Percentiles rank a stretch among this genome's conserved stretches.
These are phyloP conservation scores for Auricularia sp. DNA, from an alignment of 768 basidiomycete genomes.

Conservation along the genomic window DNA sequence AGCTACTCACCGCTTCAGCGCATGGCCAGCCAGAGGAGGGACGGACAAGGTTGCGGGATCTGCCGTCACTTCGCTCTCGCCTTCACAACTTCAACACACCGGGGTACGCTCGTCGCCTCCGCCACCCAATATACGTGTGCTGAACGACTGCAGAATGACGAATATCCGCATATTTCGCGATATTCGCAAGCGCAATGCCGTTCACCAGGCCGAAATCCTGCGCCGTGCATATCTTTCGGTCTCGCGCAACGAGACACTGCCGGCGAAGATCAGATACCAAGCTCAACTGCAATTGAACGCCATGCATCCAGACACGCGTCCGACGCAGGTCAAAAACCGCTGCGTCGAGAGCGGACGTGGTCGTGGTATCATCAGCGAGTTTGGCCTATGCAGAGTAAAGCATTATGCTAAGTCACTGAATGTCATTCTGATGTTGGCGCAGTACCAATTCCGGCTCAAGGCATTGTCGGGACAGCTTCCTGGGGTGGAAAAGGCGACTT, in stretches of 20 bases:
- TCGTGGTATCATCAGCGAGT: conserved; percentile 81
- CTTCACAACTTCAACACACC: no score
- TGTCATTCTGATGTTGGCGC: background rate
- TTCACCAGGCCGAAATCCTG: conserved; percentile 65
- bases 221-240: conserved; percentile 89
- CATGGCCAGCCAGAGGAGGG: background rate
- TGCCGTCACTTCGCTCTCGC: no score
- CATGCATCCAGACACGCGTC: conserved; percentile 71
- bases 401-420: background rate
- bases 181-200: conserved; percentile 64
- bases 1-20: background rate
- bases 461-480: conserved; percentile 74
- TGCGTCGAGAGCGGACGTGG: conserved; percentile 80
- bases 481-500: conserved; percentile 86
- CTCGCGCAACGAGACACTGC: conserved; percentile 83
- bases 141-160: conserved; percentile 11
- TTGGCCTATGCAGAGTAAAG: conserved; percentile 71
- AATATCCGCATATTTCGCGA: conserved; percentile 59
- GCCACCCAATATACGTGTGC: no score
- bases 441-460: conserved; percentile 89
- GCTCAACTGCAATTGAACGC: conserved; percentile 90
- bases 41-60: no score
- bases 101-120: no score
- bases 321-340: conserved; percentile 82
- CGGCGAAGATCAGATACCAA: conserved; percentile 81